Evolutionary conservation across 2,329 filamentous ascomycete genomes (phyloP), one percentile per base, ranked within the genome.

Genomic region (Penicillium concentricum): DNA sequence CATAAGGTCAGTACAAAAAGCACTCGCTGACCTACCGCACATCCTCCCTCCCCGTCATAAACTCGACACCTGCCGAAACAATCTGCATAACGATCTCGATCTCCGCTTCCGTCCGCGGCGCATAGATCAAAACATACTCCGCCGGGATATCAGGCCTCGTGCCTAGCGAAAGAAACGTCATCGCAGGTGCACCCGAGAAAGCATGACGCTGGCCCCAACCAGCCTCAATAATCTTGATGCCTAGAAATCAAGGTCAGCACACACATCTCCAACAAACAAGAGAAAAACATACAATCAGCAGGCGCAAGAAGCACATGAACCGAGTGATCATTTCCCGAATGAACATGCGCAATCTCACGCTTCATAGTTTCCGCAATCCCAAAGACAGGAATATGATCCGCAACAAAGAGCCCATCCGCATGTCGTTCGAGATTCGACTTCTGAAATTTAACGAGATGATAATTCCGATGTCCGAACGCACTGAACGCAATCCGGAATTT

Each of bases 241-340:
- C 69, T 72, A 24, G 9, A 9, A n/a, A n/a, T 15, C 1, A n/a
- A 32, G 15, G 22, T 53, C 28, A 58, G 38, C 30, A 28, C 20
- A 18, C 15, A 15, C 10, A 5, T 15, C 46, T 1, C 24, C 5
- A 28, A 15, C 2, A 4, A 24, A 5, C 1, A 12, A 56, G 18
- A 34, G 24, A 24, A 22, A 10, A 32, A 56, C 67, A 53, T 63
- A 72, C 88, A 89, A 71, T 96, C 91, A 35, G 88, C 83, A 0
- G 90, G 90, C 62, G 94, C 89, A 55, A 96, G 78, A 41, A 85
- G 88, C 75, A 93, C 78, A 74, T 96, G 91, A 80, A 93, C 79
- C 0, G 86, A 89, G 61, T 87, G 83, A 60, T 95, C 91, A 24
- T 64, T 61, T 5, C 82, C 85, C 34, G 85, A 83, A 73, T 96